Percentiles rank a stretch among this genome's conserved stretches.
Evolutionary conservation across 176 grass and related monocot species (phyloP).

Genomic region (Leersia perrieri): DNA sequence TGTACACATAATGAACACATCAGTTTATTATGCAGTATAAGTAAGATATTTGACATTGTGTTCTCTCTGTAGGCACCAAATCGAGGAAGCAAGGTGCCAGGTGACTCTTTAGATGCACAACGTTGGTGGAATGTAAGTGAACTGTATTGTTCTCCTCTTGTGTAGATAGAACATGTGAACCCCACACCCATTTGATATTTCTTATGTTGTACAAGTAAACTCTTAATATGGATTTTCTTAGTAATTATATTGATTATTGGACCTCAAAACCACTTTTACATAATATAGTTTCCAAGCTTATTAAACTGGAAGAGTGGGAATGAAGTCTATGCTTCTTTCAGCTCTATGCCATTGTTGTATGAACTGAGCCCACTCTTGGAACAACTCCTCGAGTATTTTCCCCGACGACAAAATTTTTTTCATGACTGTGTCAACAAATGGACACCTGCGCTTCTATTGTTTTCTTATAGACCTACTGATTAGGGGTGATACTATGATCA

Average conservation of each 20-base stretch:
- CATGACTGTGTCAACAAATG: not conserved
- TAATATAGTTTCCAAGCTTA: not conserved
- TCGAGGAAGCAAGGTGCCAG: conserved; percentile 54
- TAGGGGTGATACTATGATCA: not conserved
- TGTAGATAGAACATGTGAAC: not conserved
- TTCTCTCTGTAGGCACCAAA: conserved; percentile 58
- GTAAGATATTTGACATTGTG: not conserved
- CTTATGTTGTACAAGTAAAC: conserved; percentile 4
- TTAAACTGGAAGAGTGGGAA: conserved; percentile 5
- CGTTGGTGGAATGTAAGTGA: conserved; percentile 92
- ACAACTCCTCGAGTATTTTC: not conserved
- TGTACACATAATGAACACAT: not conserved
- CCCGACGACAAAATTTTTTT: not conserved
- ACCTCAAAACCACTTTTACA: not conserved
- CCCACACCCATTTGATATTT: not conserved
- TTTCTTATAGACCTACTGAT: not conserved
- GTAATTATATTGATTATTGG: not conserved
- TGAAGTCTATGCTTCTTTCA: not conserved
- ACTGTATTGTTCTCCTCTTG: not conserved
- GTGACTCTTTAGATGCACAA: conserved; percentile 66
- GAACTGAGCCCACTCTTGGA: not conserved
- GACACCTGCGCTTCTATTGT: not conserved
- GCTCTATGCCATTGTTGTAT: not conserved
- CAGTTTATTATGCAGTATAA: not conserved
- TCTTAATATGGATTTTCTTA: not conserved